Percentiles rank a stretch among this genome's conserved stretches.
Conservation (phyloP, 163 green algal species). For the Volvox carteri region DNA sequence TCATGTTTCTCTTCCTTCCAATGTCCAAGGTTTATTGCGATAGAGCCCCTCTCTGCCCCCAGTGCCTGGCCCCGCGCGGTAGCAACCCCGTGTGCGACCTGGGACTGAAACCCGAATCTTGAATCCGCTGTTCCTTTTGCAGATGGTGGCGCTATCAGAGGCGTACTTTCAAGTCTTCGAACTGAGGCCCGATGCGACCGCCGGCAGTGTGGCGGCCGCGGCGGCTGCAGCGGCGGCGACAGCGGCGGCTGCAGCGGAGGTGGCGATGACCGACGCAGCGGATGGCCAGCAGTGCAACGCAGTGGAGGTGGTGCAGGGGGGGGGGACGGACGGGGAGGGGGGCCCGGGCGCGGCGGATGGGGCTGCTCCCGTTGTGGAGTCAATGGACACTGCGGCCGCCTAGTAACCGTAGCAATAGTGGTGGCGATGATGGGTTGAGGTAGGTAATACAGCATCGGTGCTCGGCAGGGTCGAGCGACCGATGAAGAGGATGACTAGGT, state of each 20-base stretch:
- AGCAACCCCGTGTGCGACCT: too few species aligned
- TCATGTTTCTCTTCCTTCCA: too few species aligned
- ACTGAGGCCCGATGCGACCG: conserved; percentile 19
- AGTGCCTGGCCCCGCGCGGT: too few species aligned
- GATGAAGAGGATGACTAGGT: too few species aligned
- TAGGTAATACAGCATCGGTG: too few species aligned
- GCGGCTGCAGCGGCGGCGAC: background rate
- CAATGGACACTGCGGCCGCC: conserved; percentile 17
- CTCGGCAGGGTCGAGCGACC: too few species aligned
- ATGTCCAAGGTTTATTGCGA: too few species aligned
- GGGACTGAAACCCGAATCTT: too few species aligned
- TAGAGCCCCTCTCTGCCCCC: too few species aligned
- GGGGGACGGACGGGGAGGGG: conserved; percentile 2
- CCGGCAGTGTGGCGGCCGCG: background rate
- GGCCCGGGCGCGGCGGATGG: conserved; percentile 8
- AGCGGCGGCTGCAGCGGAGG: conserved; percentile 6
- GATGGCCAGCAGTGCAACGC: too few species aligned
- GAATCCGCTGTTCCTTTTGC: background rate
- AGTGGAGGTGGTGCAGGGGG: background rate
- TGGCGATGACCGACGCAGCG: background rate
- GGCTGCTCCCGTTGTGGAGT: background rate
- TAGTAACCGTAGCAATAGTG: background rate
- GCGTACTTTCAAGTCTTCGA: conserved; percentile 96
- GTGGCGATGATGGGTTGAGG: background rate
- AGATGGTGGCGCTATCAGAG: conserved; percentile 96